Evolutionary conservation across 768 basidiomycete genomes (phyloP).

Genomic region (Tulasnella sp.): DNA sequence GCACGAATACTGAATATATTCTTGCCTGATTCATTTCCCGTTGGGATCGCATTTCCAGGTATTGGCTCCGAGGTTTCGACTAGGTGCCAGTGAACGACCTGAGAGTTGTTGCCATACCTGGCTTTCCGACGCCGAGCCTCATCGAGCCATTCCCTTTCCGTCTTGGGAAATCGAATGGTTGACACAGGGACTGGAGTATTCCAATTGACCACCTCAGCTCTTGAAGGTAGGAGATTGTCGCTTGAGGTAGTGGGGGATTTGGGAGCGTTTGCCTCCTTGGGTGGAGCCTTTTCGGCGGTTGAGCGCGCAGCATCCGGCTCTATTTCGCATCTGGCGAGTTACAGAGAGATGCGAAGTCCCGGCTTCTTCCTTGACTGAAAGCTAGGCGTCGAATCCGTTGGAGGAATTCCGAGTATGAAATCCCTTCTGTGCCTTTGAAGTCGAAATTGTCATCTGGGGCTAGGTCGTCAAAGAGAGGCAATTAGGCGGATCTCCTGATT

Average conservation of each 20-base stretch:
- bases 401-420: neutral
- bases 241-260: neutral
- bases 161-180: neutral
- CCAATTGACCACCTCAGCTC: neutral
- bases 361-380: neutral
- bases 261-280: neutral
- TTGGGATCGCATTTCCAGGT: neutral
- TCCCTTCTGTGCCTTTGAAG: neutral
- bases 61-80: neutral
- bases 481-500: too few species aligned
- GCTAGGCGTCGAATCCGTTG: neutral
- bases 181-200: neutral
- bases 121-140: neutral
- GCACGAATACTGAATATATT: neutral
- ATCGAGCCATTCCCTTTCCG: neutral
- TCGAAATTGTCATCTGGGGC: neutral
- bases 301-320: neutral
- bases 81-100: neutral
- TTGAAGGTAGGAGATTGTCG: neutral
- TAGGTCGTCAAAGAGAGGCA: too few species aligned
- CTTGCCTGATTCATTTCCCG: neutral
- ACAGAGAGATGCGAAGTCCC: neutral
- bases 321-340: neutral
- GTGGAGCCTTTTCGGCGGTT: neutral
- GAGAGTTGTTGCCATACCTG: neutral